Evolutionary conservation across 805 yeast species (phyloP).

Genomic region (Starmerella gropengiesseri): DNA sequence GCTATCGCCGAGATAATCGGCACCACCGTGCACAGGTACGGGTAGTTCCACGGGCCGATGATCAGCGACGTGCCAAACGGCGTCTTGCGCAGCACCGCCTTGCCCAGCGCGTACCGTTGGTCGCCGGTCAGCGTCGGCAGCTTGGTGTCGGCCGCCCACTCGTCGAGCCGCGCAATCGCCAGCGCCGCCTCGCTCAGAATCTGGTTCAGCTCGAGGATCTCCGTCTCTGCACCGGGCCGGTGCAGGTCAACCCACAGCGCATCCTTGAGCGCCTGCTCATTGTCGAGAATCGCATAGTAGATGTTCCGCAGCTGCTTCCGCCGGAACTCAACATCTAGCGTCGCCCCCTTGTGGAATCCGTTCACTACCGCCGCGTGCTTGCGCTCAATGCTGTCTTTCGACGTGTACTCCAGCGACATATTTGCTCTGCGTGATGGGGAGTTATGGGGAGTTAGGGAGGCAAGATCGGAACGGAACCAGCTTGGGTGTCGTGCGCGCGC

Average conservation of each 20-base stretch:
- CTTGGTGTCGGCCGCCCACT: slow-evolving; percentile 48
- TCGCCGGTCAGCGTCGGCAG: slow-evolving; percentile 23
- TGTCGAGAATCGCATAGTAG: slow-evolving; percentile 52
- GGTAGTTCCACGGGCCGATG: slow-evolving; percentile 74
- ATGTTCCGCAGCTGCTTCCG: slow-evolving; percentile 54
- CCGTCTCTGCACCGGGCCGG: slow-evolving; percentile 53
- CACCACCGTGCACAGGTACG: slow-evolving; percentile 48
- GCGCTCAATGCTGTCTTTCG: slow-evolving; percentile 37
- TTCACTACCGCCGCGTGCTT: slow-evolving; percentile 36
- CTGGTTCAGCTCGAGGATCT: slow-evolving; percentile 44
- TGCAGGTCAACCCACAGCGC: slow-evolving; percentile 61
- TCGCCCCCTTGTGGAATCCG: slow-evolving; percentile 38
- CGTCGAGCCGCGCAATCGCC: slow-evolving; percentile 47
- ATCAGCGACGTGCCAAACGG: slow-evolving; percentile 58
- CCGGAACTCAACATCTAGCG: slow-evolving; percentile 45
- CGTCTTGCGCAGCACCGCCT: slow-evolving; percentile 22
- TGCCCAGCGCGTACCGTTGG: slow-evolving; percentile 20
- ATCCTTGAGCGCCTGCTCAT: slow-evolving; percentile 41
- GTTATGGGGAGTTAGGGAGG: background rate
- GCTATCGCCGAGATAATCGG: slow-evolving; percentile 75
- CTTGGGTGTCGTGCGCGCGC: too few species aligned
- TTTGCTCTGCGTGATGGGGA: background rate
- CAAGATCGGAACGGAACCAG: background rate
- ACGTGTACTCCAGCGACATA: slow-evolving; percentile 15
- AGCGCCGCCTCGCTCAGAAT: slow-evolving; percentile 45